A percentile compares a stretch with the other conserved stretches of the same genome.
phyloP scores from a whole-genome alignment of 148 eudicot species.

The Cornus florida region DNA sequence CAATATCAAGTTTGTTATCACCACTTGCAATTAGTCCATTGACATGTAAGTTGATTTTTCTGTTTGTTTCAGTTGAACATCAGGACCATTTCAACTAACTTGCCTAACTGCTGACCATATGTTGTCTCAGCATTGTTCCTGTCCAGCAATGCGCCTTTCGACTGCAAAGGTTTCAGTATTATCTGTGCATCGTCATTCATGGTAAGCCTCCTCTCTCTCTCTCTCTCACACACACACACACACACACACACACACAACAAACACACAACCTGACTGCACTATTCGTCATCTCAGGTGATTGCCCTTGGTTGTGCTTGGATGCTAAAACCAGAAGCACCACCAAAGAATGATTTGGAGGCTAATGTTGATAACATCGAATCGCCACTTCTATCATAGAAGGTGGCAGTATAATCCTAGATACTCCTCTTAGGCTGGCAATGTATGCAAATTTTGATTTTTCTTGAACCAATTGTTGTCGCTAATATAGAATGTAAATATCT shows the following conservation, averaged over 20 bases:
- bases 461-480: neutral
- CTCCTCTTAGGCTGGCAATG: too few relatives aligned
- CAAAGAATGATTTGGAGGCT: slow-evolving; percentile 22
- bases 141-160: slow-evolving; percentile 73
- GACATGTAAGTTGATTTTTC: slow-evolving; percentile 78
- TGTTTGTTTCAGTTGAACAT: too few relatives aligned
- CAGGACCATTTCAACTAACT: neutral
- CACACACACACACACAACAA: neutral
- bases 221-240: too few relatives aligned
- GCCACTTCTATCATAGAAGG: slow-evolving; percentile 40
- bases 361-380: slow-evolving; percentile 31
- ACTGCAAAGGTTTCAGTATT: slow-evolving; percentile 90
- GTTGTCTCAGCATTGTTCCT: slow-evolving; percentile 69
- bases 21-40: slow-evolving; percentile 86
- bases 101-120: neutral
- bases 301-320: slow-evolving; percentile 39
- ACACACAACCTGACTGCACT: too few relatives aligned
- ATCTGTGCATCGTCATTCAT: slow-evolving; percentile 66
- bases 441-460: neutral
- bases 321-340: slow-evolving; percentile 42
- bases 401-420: too few relatives aligned
- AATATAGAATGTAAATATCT: too few relatives aligned
- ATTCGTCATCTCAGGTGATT: too few relatives aligned
- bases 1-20: slow-evolving; percentile 71
- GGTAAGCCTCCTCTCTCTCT: slow-evolving; percentile 35